Evolutionary conservation across 306 rosid genomes (phyloP).

Genomic region (Vachellia pachyceras): DNA sequence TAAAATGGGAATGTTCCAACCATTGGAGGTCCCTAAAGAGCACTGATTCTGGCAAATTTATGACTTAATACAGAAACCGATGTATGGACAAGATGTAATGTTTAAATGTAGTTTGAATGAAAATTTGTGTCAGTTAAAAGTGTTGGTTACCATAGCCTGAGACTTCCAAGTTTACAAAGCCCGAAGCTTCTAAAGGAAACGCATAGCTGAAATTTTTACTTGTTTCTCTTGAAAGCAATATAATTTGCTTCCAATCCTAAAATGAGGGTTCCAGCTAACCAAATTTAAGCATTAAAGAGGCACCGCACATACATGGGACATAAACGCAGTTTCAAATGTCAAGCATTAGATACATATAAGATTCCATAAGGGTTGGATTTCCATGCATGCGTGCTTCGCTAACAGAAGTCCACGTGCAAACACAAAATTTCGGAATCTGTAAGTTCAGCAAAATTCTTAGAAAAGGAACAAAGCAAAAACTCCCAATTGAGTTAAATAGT

Average conservation of each 20-base stretch:
- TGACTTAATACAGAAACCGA: not conserved
- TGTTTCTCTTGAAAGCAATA: not conserved
- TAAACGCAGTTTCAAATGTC: not conserved
- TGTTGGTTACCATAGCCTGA: slow-evolving; percentile 9
- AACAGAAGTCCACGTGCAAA: not conserved
- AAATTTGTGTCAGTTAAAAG: not conserved
- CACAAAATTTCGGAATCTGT: not conserved
- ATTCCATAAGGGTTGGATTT: not conserved
- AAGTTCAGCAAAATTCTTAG: not conserved
- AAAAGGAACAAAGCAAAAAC: not conserved
- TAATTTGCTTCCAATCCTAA: not conserved
- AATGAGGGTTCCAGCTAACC: no score
- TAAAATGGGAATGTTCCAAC: not conserved
- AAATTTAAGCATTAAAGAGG: not conserved
- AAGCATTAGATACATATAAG: not conserved
- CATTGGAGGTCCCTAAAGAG: not conserved
- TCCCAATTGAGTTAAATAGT: not conserved
- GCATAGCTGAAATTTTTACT: not conserved
- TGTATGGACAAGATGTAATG: not conserved
- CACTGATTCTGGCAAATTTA: not conserved
- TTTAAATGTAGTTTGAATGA: not conserved
- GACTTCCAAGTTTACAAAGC: not conserved
- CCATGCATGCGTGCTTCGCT: not conserved
- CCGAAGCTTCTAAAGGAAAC: not conserved
- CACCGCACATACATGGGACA: not conserved